Conservation (phyloP, 2,329 filamentous ascomycete species). For the Fusarium sp. region DNA sequence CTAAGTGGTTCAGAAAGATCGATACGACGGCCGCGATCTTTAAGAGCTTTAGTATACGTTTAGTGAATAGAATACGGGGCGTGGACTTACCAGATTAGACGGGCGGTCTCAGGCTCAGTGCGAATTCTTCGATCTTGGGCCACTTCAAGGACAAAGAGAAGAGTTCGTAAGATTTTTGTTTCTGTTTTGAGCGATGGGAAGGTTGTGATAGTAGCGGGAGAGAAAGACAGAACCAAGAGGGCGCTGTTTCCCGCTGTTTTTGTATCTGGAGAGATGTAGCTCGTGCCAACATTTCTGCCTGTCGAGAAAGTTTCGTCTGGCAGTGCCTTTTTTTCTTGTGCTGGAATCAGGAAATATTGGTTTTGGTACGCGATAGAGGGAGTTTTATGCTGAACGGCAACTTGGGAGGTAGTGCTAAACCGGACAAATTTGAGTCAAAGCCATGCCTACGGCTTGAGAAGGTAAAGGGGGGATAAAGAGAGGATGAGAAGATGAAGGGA, state of each 20-base stretch:
- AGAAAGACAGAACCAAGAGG: neutral
- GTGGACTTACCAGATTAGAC: neutral
- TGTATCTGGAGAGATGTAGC: neutral
- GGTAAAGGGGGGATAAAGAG: too few species aligned
- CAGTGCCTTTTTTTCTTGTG: neutral
- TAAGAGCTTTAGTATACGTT: neutral
- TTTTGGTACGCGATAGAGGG: neutral
- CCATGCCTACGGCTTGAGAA: neutral
- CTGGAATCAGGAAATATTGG: neutral
- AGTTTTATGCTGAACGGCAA: neutral
- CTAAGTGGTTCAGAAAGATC: neutral
- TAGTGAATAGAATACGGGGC: neutral
- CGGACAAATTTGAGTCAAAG: neutral
- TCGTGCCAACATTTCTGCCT: neutral
- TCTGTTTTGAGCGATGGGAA: neutral
- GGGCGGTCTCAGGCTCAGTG: neutral
- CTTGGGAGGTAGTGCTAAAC: neutral
- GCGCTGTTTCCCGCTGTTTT: neutral
- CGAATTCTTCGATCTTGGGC: neutral
- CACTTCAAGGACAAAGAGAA: neutral
- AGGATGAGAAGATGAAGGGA: too few species aligned
- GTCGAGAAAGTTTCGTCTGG: neutral
- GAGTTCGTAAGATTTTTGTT: neutral
- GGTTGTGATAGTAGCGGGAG: neutral
- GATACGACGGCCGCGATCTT: neutral